These are phyloP conservation scores for Aspergillus incahuasiensis DNA, from an alignment of 495 filamentous ascomycete species.

Conservation along the genomic window DNA sequence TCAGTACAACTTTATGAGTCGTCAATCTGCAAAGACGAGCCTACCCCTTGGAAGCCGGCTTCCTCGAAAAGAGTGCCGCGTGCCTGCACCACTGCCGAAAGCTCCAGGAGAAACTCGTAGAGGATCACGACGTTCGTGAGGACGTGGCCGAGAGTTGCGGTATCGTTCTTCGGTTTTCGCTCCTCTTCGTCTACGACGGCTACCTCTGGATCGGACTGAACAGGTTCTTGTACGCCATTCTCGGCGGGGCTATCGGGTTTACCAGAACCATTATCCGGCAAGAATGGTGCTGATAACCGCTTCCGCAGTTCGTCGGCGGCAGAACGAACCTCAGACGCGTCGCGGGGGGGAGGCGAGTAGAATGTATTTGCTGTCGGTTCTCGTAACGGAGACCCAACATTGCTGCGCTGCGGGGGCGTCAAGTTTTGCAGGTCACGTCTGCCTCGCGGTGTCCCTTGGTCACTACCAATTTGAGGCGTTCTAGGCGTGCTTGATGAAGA, in stretches of 20 bases:
- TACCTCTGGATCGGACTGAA: constrained; percentile 8
- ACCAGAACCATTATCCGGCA: constrained; percentile 11
- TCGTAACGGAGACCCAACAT: constrained; percentile 20
- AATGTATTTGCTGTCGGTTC: constrained; percentile 13
- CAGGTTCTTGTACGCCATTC: not conserved
- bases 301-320: constrained; percentile 33
- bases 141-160: constrained; percentile 73
- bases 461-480: constrained; percentile 7
- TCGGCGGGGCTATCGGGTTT: not conserved
- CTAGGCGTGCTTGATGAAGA: constrained; percentile 14
- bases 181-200: constrained; percentile 39
- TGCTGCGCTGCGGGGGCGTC: constrained; percentile 18
- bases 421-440: constrained; percentile 11
- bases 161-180: constrained; percentile 6
- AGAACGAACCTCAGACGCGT: constrained; percentile 25
- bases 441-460: constrained; percentile 18
- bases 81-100: constrained; percentile 82
- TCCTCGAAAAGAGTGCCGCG: constrained; percentile 83
- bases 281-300: constrained; percentile 36
- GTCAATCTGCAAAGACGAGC: not conserved
- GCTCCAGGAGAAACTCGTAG: constrained; percentile 81
- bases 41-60: constrained; percentile 50
- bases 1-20: not conserved
- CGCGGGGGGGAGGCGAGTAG: constrained; percentile 26
- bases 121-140: constrained; percentile 61